Evolutionary conservation across 1,284 basidiomycete species (phyloP).

Genomic region (Gymnopus androsaceus): DNA sequence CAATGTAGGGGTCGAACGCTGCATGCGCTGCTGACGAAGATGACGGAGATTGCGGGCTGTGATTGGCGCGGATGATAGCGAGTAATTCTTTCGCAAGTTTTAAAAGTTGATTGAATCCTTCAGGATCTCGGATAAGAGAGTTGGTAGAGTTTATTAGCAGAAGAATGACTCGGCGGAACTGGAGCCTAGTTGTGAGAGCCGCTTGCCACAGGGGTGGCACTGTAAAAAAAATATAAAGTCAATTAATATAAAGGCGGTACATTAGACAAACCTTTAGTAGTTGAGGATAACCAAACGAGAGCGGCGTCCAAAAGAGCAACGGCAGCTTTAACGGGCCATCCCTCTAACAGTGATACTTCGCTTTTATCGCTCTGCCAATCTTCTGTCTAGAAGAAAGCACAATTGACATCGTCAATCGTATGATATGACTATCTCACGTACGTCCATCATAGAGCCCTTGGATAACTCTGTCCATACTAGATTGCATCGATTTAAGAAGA

Average conservation of each 20-base stretch:
- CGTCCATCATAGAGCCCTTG: conserved; percentile 75
- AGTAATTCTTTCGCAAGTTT: conserved; percentile 45
- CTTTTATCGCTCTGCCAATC: conserved; percentile 89
- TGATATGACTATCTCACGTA: conserved; percentile 40
- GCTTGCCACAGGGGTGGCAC: conserved; percentile 47
- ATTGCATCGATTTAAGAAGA: conserved; percentile 82
- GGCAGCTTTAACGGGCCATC: conserved; percentile 61
- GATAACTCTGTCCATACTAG: conserved; percentile 79
- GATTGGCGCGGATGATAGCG: conserved; percentile 37
- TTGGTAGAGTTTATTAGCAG: background rate
- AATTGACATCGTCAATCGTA: conserved; percentile 15
- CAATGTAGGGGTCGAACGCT: conserved; percentile 72
- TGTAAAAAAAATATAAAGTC: conserved; percentile 20
- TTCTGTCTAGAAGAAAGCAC: conserved; percentile 59
- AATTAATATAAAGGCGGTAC: background rate
- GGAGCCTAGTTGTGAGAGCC: conserved; percentile 53
- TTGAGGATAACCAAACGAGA: conserved; percentile 50
- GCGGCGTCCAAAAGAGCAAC: conserved; percentile 62
- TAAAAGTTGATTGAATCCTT: conserved; percentile 41
- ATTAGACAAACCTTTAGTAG: conserved; percentile 36
- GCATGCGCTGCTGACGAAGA: conserved; percentile 49
- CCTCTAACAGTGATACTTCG: conserved; percentile 77
- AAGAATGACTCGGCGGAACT: conserved; percentile 40
- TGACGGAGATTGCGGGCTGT: conserved; percentile 33
- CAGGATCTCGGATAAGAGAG: conserved; percentile 12